Evolutionary conservation across 2,329 filamentous ascomycete genomes (phyloP).

Genomic region (Cladorrhinum sp.): DNA sequence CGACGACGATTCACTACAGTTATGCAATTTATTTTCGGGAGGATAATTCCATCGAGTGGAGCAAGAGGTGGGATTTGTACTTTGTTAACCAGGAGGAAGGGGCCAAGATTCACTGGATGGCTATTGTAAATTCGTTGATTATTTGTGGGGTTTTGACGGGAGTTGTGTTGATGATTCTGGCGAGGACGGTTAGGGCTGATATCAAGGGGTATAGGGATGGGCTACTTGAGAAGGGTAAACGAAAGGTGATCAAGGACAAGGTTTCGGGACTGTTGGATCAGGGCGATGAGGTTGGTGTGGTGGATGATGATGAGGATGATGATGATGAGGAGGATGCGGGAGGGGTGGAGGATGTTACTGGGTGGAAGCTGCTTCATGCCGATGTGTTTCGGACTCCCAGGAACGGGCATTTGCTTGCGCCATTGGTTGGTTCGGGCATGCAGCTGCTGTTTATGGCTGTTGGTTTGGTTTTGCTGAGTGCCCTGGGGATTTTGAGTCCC

Average conservation of each 20-base stretch:
- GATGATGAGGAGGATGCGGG: slow-evolving; percentile 66
- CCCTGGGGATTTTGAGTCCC: slow-evolving; percentile 75
- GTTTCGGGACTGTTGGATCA: slow-evolving; percentile 59
- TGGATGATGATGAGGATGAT: slow-evolving; percentile 50
- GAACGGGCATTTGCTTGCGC: slow-evolving; percentile 70
- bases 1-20: slow-evolving; percentile 73
- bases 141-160: slow-evolving; percentile 77
- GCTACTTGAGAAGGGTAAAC: slow-evolving; percentile 57
- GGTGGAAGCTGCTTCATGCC: slow-evolving; percentile 86
- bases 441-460: slow-evolving; percentile 80
- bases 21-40: slow-evolving; percentile 91
- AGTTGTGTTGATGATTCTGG: slow-evolving; percentile 76
- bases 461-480: slow-evolving; percentile 69
- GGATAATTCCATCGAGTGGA: slow-evolving; percentile 77
- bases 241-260: slow-evolving; percentile 46
- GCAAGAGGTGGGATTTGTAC: slow-evolving; percentile 82
- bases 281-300: slow-evolving; percentile 43
- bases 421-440: slow-evolving; percentile 79
- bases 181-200: slow-evolving; percentile 73
- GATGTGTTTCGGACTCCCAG: slow-evolving; percentile 78
- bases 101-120: slow-evolving; percentile 80
- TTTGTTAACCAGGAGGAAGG: slow-evolving; percentile 85
- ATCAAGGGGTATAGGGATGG: slow-evolving; percentile 71
- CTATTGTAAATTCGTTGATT: slow-evolving; percentile 81
- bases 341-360: slow-evolving; percentile 72